Base-by-base conservation (phyloP, 805 yeast genomes). In the Wickerhamomyces hampshirensis region DNA sequence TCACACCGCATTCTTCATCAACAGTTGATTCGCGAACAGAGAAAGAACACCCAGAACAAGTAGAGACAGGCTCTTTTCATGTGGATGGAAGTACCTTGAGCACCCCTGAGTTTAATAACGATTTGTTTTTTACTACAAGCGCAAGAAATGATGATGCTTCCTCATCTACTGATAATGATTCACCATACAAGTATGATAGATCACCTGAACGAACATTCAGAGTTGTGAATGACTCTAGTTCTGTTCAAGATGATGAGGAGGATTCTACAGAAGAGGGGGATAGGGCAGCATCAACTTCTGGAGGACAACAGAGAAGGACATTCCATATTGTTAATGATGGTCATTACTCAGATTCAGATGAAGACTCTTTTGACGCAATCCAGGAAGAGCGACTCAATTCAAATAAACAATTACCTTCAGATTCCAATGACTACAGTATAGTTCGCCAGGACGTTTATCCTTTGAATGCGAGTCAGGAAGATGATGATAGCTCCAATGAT, bases 261-360 rank as follows among this genome's bases (percentile, higher is more conserved):
- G 27, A 14, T n/a, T n/a, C n/a, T n/a, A n/a, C n/a, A n/a, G n/a
- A n/a, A n/a, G n/a, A n/a, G n/a, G n/a, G n/a, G n/a, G n/a, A n/a
- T n/a, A n/a, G n/a, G n/a, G n/a, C n/a, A n/a, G n/a, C n/a, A n/a
- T n/a, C n/a, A n/a, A n/a, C n/a, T n/a, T n/a, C n/a, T 26, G 28
- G 7, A 9, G 28, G 28, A 7, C 28, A 11, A 14, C 10, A 5
- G 4, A 17, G 42, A 19, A 26, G 47, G 9, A 45, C 42, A 5
- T 52, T 53, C 33, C 58, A 51, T 35, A 55, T 53, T 30, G 58
- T 53, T 5, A 53, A 53, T 23, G 53, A 51, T 46, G 58, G 52
- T 3, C 39, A 52, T 18, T 52, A 53, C 31, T 43, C 49, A 14
- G 44, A 33, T n/a, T 37, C 42, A 16, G 45, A 42, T 28, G 32